Evolutionary conservation across 352 stramenopile species (phyloP), one percentile per base, ranked within the genome.

Genomic region (Plasmopara halstedii): DNA sequence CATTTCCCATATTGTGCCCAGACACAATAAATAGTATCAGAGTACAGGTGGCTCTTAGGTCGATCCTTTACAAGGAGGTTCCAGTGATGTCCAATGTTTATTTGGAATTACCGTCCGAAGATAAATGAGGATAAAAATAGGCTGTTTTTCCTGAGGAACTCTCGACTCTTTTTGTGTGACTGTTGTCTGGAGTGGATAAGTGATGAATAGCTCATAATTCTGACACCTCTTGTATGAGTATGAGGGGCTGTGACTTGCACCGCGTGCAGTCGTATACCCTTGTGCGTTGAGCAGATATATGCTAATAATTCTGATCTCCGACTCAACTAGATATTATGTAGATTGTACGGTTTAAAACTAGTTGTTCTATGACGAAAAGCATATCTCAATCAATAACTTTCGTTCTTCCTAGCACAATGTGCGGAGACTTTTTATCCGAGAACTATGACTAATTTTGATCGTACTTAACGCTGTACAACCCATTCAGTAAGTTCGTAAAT

Each of bases 171-270:
- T 7, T 35, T 65, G 50, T n/a, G n/a, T n/a, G n/a, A n/a, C n/a
- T n/a, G n/a, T n/a, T n/a, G n/a, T n/a, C n/a, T n/a, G n/a, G n/a
- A n/a, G n/a, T n/a, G 55, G 54, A 67, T 49, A 78, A 79, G 49
- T 87, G 78, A 90, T 90, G 78, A 90, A 87, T 85, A 86, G 78
- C 78, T 86, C 75, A 67, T 71, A 74, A 81, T 86, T 88, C 78
- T 90, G 78, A 90, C 78, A 90, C 78, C 78, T 90, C 78, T 90
- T 90, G 78, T 90, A 88, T 90, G 78, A 90, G 78, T 84, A 70
- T 62, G 54, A 45, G 48, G 60, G 53, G 69, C 62, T 61, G 42
- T 42, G 37, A 60, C 43, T 62, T 49, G 52, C 73, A 88, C 73
- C 70, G 72, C 72, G 73, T 85, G 76, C 39, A 26, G 59, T 70